Evolutionary conservation across 768 basidiomycete genomes (phyloP).

Genomic region (Boletus bicolor): DNA sequence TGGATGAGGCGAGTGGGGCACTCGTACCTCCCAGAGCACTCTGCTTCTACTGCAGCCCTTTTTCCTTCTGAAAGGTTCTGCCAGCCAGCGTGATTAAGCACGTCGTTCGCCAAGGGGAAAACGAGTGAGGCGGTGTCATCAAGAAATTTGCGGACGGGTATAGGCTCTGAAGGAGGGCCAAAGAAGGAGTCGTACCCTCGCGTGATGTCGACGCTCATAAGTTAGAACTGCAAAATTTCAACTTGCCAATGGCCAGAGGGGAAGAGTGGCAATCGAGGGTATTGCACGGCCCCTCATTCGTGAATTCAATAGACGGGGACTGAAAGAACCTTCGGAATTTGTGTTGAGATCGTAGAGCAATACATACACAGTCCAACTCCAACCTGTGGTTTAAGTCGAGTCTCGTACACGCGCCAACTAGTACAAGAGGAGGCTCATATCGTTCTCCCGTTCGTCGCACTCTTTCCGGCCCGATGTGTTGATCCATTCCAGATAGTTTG

Average conservation of each 20-base stretch:
- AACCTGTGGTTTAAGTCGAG: too few relatives aligned
- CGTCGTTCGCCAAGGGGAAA: conserved; percentile 8
- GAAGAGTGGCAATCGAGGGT: neutral
- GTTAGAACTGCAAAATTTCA: neutral
- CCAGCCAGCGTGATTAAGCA: conserved; percentile 22
- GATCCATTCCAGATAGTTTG: conserved; percentile 28
- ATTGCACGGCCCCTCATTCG: neutral
- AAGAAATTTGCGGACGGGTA: conserved; percentile 47
- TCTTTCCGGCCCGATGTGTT: conserved; percentile 2
- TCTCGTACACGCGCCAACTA: too few relatives aligned
- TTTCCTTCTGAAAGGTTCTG: conserved; percentile 23
- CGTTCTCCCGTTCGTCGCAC: neutral
- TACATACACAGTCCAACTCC: neutral
- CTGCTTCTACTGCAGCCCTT: conserved; percentile 33
- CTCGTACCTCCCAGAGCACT: conserved; percentile 41
- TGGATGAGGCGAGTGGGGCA: neutral
- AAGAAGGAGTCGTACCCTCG: conserved; percentile 50
- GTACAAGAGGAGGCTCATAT: too few relatives aligned
- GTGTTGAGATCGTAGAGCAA: neutral
- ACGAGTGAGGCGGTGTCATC: conserved; percentile 26
- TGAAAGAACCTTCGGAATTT: neutral
- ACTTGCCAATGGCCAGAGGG: neutral
- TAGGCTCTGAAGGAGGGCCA: conserved; percentile 59
- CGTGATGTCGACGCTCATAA: conserved; percentile 24
- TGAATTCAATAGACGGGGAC: neutral